Base-by-base conservation (phyloP, 2,329 filamentous ascomycete genomes). In the Neofusicoccum kwambonambiense region DNA sequence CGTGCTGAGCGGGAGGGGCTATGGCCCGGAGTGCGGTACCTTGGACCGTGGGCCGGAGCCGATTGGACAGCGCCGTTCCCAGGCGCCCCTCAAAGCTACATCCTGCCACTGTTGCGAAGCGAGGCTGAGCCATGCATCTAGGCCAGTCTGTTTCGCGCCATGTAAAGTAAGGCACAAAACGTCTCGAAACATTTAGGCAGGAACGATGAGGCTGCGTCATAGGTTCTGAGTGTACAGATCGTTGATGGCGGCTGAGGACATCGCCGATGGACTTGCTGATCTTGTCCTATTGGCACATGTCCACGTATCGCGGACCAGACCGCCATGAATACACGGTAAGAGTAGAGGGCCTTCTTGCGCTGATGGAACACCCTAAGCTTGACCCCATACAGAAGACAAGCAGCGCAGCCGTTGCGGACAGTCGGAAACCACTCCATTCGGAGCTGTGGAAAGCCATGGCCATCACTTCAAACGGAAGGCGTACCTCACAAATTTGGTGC, bases 1-100 rank as follows among this genome's bases (percentile, higher is more conserved):
- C 6, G 27, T 37, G 41, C 22, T 45, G 11, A 37, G 31, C 50
- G 8, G 34, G 15, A 13, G 8, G 39, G 44, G 54, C 54, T 45
- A 44, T 58, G 54, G 39, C 54, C 54, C 44, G 8, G 13, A 44
- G 19, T 60, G 56, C 56, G 56, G 56, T 60, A 47, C 56, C 31
- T 60, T 49, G 17, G 54, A 37, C 15, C 4, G 44, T 22, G 56
- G 56, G 27, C 2, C 17, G 31, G 11, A 47, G 56, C 56, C 56
- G 31, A 47, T 60, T 60, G 41, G 56, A 37, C 37, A 17, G 31
- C 31, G 31, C 11, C 42, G 22, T 6, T 15, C 13, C 41, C 27
- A 31, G 39, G 44, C 17, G 4, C 22, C 41, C 54, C 54, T 47
- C 56, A 37, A 13, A 47, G 27, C 11, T 22, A 44, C 13, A 57